A percentile compares a stretch with the other conserved stretches of the same genome.
Evolutionary conservation across 2,329 filamentous ascomycete species (phyloP).

Genomic region (Fusarium continuum): DNA sequence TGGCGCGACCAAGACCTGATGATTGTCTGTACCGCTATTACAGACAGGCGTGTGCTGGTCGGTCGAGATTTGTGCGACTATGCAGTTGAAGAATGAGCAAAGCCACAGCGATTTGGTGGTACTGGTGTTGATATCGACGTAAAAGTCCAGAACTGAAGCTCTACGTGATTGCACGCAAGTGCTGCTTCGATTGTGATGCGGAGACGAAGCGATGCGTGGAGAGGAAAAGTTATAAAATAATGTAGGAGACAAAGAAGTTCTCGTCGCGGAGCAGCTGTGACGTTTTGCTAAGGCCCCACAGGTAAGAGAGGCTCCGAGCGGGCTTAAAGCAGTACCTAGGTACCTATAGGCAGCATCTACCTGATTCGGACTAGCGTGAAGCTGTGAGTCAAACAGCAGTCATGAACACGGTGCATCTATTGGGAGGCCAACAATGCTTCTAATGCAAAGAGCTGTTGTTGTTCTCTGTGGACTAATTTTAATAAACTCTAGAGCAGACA

Average conservation of each 20-base stretch:
- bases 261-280: conserved; percentile 31
- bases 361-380: conserved; percentile 25
- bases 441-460: no score
- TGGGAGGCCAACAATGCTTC: no score
- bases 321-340: conserved; percentile 33
- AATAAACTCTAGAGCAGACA: no score
- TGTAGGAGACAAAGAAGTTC: conserved; percentile 31
- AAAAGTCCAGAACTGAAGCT: background rate
- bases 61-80: conserved; percentile 13
- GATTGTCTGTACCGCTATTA: background rate
- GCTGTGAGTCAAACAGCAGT: background rate
- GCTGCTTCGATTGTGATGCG: conserved; percentile 4
- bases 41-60: conserved; percentile 1
- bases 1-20: background rate
- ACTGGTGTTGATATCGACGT: background rate
- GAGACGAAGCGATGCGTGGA: conserved; percentile 1
- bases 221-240: background rate
- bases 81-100: conserved; percentile 1
- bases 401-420: conserved; percentile 7
- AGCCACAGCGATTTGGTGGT: conserved; percentile 5
- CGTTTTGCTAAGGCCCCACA: conserved; percentile 41
- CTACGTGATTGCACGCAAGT: background rate
- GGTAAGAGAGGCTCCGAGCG: conserved; percentile 4
- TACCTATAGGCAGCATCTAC: conserved; percentile 29
- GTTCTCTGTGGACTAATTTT: no score